Evolutionary conservation across 345 rosid genomes (phyloP).

Genomic region (Eucalyptus sp.): DNA sequence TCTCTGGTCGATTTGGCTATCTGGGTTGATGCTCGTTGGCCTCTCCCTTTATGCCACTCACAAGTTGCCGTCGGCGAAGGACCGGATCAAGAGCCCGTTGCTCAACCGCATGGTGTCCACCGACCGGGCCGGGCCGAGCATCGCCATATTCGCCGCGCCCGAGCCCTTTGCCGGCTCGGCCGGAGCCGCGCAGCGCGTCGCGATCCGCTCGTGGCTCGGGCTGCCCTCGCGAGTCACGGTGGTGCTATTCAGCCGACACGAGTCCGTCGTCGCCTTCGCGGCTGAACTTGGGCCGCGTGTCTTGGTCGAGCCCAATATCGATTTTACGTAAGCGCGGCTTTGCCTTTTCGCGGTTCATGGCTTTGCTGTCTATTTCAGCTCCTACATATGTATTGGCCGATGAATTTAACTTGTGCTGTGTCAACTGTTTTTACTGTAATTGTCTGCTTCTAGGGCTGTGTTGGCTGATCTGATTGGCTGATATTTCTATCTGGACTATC

Average conservation of each 20-base stretch:
- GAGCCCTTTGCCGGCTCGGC: slow-evolving; percentile 21
- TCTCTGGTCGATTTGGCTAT: slow-evolving; percentile 63
- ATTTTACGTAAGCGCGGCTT: slow-evolving; percentile 59
- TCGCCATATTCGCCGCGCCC: slow-evolving; percentile 62
- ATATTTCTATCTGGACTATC: background rate
- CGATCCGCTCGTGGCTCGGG: slow-evolving; percentile 78
- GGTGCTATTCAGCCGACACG: slow-evolving; percentile 54
- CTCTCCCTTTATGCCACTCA: slow-evolving; percentile 67
- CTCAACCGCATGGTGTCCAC: background rate
- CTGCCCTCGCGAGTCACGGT: slow-evolving; percentile 55
- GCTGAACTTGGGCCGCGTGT: slow-evolving; percentile 42
- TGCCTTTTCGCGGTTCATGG: background rate
- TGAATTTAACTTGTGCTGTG: background rate
- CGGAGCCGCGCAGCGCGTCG: slow-evolving; percentile 33
- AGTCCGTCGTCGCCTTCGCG: slow-evolving; percentile 37
- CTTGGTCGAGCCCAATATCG: slow-evolving; percentile 51
- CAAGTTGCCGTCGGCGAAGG: slow-evolving; percentile 29
- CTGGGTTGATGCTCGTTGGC: slow-evolving; percentile 55
- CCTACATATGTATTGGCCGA: background rate
- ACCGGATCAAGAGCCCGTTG: background rate
- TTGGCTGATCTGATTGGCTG: background rate
- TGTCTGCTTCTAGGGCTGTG: background rate
- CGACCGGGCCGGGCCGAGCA: slow-evolving; percentile 13
- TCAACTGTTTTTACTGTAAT: background rate
- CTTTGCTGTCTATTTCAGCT: background rate